Conservation (phyloP, 495 filamentous ascomycete species). For the Lophium mytilinum region DNA sequence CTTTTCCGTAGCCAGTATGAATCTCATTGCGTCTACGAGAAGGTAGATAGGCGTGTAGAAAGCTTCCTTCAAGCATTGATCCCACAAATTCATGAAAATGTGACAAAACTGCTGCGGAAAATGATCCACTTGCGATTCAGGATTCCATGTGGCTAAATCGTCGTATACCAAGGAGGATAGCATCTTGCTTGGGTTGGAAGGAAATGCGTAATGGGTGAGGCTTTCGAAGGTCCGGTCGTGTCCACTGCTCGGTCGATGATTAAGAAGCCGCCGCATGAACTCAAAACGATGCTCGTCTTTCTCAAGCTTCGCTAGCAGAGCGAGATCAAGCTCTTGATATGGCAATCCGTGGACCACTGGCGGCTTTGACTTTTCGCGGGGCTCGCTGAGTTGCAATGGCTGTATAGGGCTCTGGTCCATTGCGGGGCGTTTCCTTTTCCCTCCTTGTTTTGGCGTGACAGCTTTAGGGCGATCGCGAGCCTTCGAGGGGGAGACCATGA, state of each 20-base stretch:
- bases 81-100: slow-evolving; percentile 52
- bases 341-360: slow-evolving; percentile 2
- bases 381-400: slow-evolving; percentile 44
- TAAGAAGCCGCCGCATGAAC: slow-evolving; percentile 51
- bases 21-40: slow-evolving; percentile 48
- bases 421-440: slow-evolving; percentile 55
- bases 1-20: slow-evolving; percentile 45
- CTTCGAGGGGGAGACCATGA: slow-evolving; percentile 50
- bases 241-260: slow-evolving; percentile 43
- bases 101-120: slow-evolving; percentile 47
- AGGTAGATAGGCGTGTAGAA: slow-evolving; percentile 52
- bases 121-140: slow-evolving; percentile 32
- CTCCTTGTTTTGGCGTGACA: slow-evolving; percentile 49
- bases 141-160: slow-evolving; percentile 35
- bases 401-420: slow-evolving; percentile 48
- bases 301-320: slow-evolving; percentile 27
- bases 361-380: slow-evolving; percentile 21
- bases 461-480: slow-evolving; percentile 42
- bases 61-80: slow-evolving; percentile 51
- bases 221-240: slow-evolving; percentile 62
- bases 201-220: slow-evolving; percentile 64
- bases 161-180: slow-evolving; percentile 54
- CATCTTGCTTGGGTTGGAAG: slow-evolving; percentile 44
- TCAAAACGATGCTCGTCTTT: slow-evolving; percentile 36
- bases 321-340: slow-evolving; percentile 26